These are phyloP conservation scores for Suillus decipiens DNA, from an alignment of 768 basidiomycete species.

Conservation along the genomic window DNA sequence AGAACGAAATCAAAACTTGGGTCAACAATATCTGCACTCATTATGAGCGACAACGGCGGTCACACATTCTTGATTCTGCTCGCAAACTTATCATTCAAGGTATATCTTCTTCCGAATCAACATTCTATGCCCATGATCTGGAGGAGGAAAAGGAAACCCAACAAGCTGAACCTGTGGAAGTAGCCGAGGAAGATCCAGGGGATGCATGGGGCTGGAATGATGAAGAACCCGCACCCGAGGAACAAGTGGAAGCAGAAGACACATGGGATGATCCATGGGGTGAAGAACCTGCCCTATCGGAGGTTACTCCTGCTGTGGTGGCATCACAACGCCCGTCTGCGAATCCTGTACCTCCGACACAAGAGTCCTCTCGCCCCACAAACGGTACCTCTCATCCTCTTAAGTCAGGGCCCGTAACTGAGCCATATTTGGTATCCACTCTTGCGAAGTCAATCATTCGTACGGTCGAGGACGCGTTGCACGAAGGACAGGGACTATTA, in stretches of 20 bases:
- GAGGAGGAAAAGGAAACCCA: conserved; percentile 24
- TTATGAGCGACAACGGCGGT: conserved; percentile 77
- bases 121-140: conserved; percentile 35
- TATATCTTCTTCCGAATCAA: conserved; percentile 21
- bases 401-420: conserved; percentile 33
- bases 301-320: conserved; percentile 24
- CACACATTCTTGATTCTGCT: conserved; percentile 62
- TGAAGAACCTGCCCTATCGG: conserved; percentile 40
- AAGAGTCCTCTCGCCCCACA: conserved; percentile 20
- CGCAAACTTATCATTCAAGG: conserved; percentile 53
- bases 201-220: conserved; percentile 84
- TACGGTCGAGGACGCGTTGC: conserved; percentile 61
- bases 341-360: conserved; percentile 36
- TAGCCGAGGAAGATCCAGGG: conserved; percentile 38
- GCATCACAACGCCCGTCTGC: conserved; percentile 39
- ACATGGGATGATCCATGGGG: conserved; percentile 74
- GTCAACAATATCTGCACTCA: conserved; percentile 64
- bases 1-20: conserved; percentile 67
- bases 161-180: conserved; percentile 21
- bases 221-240: conserved; percentile 37
- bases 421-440: conserved; percentile 61
- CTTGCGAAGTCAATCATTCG: conserved; percentile 54
- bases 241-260: conserved; percentile 40
- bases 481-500: conserved; percentile 67
- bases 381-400: conserved; percentile 22